phyloP scores from a whole-genome alignment of 1,284 basidiomycete species.

The Peniophora sp. region DNA sequence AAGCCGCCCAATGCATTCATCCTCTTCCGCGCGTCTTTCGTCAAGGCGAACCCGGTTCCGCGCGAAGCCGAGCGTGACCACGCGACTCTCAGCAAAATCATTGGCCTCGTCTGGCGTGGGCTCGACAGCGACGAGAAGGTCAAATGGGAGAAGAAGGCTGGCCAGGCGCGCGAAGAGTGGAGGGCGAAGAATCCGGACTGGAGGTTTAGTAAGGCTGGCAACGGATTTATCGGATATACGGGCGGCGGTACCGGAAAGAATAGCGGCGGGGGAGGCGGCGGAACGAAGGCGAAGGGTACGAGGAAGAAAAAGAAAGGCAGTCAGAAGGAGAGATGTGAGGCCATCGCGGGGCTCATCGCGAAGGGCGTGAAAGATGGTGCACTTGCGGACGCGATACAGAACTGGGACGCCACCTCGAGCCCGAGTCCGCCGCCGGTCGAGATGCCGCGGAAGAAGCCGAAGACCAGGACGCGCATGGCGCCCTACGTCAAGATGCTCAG shows the following conservation, averaged over 20 bases:
- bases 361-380: slow-evolving; percentile 42
- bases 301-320: slow-evolving; percentile 2
- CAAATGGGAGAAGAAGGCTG: slow-evolving; percentile 70
- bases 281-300: slow-evolving; percentile 13
- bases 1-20: slow-evolving; percentile 96
- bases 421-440: background rate
- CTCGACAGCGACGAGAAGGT: slow-evolving; percentile 53
- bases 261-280: slow-evolving; percentile 10
- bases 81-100: slow-evolving; percentile 53
- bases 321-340: slow-evolving; percentile 32
- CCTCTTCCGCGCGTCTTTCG: slow-evolving; percentile 86
- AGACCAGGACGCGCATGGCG: no score
- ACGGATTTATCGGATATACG: slow-evolving; percentile 29
- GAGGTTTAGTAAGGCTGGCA: slow-evolving; percentile 60
- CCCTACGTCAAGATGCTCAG: no score
- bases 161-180: slow-evolving; percentile 70
- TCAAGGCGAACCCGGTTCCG: slow-evolving; percentile 69
- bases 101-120: slow-evolving; percentile 53
- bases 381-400: slow-evolving; percentile 39
- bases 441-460: no score
- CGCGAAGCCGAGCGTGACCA: slow-evolving; percentile 74
- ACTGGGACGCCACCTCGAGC: slow-evolving; percentile 24
- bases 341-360: slow-evolving; percentile 42
- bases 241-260: slow-evolving; percentile 17
- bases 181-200: slow-evolving; percentile 70